Base-by-base conservation (phyloP, 495 filamentous ascomycete species). In the Penicillium chermesinum region DNA sequence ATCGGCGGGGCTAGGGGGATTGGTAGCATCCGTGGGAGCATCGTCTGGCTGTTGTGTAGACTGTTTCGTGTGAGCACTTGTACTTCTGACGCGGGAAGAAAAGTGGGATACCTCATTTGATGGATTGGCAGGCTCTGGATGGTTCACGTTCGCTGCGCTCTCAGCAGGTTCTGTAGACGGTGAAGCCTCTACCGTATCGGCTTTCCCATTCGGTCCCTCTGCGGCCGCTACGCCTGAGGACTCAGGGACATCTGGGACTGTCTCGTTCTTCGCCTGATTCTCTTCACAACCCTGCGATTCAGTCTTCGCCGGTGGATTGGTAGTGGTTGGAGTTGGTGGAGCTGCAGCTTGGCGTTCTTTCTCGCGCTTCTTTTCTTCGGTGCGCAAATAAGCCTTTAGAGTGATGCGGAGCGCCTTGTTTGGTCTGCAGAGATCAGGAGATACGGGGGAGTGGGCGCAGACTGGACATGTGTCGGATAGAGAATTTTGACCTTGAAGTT, bases 341-440 rank as follows among this genome's bases (percentile, higher is more conserved):
- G 70, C 63, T 13, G 66, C 57, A 1, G 67, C 65, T 27, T 67
- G 69, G 36, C 74, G 72, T 33, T 77, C 74, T 53, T 81, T 87
- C 22, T 86, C 76, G 45, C 78, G 71, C 49, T 94, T 96, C 75
- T 94, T 95, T 65, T 91, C 87, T 52, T 86, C 85, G 1, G 86
- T 91, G 36, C 85, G 80, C 18, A 99, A 67, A 56, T 94, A 97
- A 2, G 90, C 89, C 53, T 85, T 85, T 42, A 96, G 84, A 1
- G 93, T 97, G 2, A 84, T 89, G 46, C 93, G 83, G 12, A 97
- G 75, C 22, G 83, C 79, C 64, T 93, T 96, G 64, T 95, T 87
- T 5, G 89, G 81, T 53, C 85, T 91, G 74, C 90, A 96, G 52
- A 91, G 83, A 49, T 89, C 87, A 13, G 82, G 78, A 6, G 87